Base-by-base conservation (phyloP, 208 protist species). In the Trypanosoma mega region DNA sequence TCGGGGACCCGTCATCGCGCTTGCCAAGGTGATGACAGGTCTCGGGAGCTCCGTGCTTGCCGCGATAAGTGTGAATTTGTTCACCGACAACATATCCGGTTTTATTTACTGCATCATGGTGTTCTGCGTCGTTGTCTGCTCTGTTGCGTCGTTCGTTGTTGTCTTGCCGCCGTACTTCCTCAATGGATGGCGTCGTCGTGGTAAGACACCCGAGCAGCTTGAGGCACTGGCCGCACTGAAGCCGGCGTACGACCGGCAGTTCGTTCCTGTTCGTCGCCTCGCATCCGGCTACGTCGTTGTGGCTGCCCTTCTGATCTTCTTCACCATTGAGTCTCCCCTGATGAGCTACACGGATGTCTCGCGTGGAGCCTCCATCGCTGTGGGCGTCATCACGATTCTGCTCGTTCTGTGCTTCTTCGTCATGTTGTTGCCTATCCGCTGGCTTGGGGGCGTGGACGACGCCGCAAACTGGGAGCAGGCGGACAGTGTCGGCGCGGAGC, bases 1-100 rank as follows among this genome's bases (percentile, higher is more conserved):
- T 65, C 76, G 80, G 33, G 80, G 80, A 48, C 80, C 76, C 4
- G 74, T 83, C 29, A 64, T 87, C 44, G 74, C 69, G 37, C 69
- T 87, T 11, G 82, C 68, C n/a, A 89, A 89, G 72, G 82, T 89
- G 41, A 84, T 89, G 82, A 80, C 82, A 2, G 67, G 78, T n/a
- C 64, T 89, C 21, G 82, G 82, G 49, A 76, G 77, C 71, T 85
- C 82, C 8, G 59, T 82, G 20, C 41, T 82, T n/a, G 56, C 82
- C 1, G 61, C 66, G 7, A 21, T 89, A 31, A 78, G 68, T 53
- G 49, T 52, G 31, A 82, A 69, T n/a, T 51, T 88, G 43, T 88
- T 88, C 55, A 57, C 62, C 34, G 60, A 41, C 50, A 76, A 53
- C 12, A 74, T 82, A 18, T 48, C 52, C 37, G 72, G 63, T 37